These are phyloP conservation scores for Lichtheimia ornata DNA, from an alignment of 371 early-diverging fungal species.

Conservation along the genomic window DNA sequence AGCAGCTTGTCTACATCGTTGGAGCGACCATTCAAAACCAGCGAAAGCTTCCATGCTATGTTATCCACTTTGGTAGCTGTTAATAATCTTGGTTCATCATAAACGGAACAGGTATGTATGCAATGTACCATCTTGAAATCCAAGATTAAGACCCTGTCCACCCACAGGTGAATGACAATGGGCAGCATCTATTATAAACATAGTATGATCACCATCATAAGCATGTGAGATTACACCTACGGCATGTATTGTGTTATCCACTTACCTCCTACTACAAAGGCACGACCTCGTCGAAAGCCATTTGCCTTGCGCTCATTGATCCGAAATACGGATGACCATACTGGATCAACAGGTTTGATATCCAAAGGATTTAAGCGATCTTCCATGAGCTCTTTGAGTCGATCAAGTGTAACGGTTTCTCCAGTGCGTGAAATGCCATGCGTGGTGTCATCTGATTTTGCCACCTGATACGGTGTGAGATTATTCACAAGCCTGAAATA, in stretches of 20 bases:
- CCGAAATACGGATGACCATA: slow-evolving; percentile 30
- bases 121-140: slow-evolving; percentile 41
- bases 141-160: slow-evolving; percentile 46
- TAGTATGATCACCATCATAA: not conserved
- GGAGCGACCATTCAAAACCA: slow-evolving; percentile 27
- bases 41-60: slow-evolving; percentile 48
- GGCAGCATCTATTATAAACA: slow-evolving; percentile 31
- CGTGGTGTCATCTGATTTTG: not conserved
- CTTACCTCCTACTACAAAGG: slow-evolving; percentile 45
- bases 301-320: slow-evolving; percentile 51
- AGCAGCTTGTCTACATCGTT: slow-evolving; percentile 32
- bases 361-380: slow-evolving; percentile 7
- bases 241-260: not conserved
- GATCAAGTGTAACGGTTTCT: slow-evolving; percentile 2
- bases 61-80: slow-evolving; percentile 31
- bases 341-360: slow-evolving; percentile 7
- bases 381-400: slow-evolving; percentile 5
- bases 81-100: not conserved
- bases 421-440: slow-evolving; percentile 4
- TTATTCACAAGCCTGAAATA: slow-evolving; percentile 9
- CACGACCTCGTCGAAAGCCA: slow-evolving; percentile 33
- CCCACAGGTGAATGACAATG: slow-evolving; percentile 51
- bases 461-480: slow-evolving; percentile 11
- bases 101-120: not conserved
- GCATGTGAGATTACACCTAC: not conserved